Evolutionary conservation across 306 rosid genomes (phyloP), one percentile per base, ranked within the genome.

Genomic region (Dalbergia cultrata): DNA sequence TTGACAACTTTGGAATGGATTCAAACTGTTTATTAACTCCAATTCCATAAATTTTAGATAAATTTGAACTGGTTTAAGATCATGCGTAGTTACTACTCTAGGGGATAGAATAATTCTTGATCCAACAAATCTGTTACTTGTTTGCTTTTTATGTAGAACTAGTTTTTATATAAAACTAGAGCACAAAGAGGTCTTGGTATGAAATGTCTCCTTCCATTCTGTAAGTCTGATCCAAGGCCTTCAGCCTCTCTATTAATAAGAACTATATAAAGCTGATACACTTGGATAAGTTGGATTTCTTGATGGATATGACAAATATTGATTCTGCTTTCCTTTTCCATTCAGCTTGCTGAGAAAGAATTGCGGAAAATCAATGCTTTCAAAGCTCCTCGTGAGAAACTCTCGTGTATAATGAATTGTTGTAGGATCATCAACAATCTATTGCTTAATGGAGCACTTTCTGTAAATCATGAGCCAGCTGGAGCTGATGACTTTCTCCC

Each of bases 401-500:
- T 92, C 53, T 54, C 61, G 18, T 80, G 93, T 80, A 71, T 92
- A 13, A 87, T 86, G 89, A 92, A 79, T 68, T 92, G 97, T 64
- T 92, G 97, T 72, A 84, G 85, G 85, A 80, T 92, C 82, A 92
- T 92, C 82, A 92, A 89, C 85, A 90, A 90, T 86, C 73, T 90
- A 61, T 76, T 92, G 85, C 87, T 92, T 43, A 90, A 87, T 83
- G 90, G 84, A 63, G 83, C 97, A 31, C 77, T 87, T 85, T 81
- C 93, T 21, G 95, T 87, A 71, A 74, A 82, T 66, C 92, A 83
- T 79, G 89, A 81, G 33, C 88, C 91, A 14, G 92, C 89, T 16
- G 97, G 97, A 31, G 93, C 93, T 16, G 97, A 92, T 78, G 97
- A 86, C 81, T 90, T 92, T 76, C 95, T 92, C 60, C 93, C 95